phyloP scores from a whole-genome alignment of 495 filamentous ascomycete genomes.

The Tuber borchii region DNA sequence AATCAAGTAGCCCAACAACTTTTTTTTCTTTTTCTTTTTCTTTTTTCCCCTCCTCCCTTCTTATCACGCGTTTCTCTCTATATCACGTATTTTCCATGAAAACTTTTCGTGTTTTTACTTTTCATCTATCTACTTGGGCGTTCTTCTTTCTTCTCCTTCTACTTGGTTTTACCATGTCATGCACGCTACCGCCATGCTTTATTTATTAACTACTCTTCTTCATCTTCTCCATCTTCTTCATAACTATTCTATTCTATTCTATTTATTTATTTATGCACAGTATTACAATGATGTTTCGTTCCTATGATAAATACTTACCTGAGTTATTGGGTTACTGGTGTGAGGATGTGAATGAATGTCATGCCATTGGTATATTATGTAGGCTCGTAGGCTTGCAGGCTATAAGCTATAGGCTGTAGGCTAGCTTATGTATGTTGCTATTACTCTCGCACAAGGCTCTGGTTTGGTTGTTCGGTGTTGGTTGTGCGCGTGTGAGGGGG shows the following conservation, averaged over 20 bases:
- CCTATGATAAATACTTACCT: neutral
- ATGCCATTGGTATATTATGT: neutral
- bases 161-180: neutral
- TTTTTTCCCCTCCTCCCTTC: no score
- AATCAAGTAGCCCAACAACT: neutral
- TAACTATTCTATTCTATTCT: neutral
- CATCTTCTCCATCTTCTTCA: neutral
- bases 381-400: no score
- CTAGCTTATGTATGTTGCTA: no score
- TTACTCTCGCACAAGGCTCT: no score
- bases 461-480: no score
- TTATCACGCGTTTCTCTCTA: neutral
- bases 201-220: neutral
- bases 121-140: neutral
- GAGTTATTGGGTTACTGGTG: neutral
- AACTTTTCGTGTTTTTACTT: neutral
- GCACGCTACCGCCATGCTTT: neutral
- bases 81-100: neutral
- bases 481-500: no score
- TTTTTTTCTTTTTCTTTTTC: neutral
- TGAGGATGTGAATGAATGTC: neutral
- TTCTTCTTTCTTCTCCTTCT: no score
- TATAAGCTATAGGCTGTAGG: no score
- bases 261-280: neutral
- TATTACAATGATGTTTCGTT: neutral